Conservation (phyloP, 129 eudicot genomes). For the Calendula officinalis region DNA sequence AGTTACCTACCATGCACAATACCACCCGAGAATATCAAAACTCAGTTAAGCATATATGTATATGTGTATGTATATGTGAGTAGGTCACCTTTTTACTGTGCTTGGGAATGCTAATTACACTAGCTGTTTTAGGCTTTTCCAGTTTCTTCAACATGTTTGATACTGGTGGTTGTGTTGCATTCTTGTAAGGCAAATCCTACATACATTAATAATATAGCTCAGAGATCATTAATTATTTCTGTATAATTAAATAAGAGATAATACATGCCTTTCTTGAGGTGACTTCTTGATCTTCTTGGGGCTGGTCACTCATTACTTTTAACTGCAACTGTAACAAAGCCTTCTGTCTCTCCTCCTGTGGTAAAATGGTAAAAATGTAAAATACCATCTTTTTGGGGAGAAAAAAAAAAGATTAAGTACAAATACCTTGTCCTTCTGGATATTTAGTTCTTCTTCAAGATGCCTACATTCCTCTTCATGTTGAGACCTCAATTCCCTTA, state of each 20-base stretch:
- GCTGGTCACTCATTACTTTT: slow-evolving; percentile 86
- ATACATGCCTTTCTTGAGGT: slow-evolving; percentile 67
- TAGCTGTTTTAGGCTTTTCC: slow-evolving; percentile 57
- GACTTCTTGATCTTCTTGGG: slow-evolving; percentile 85
- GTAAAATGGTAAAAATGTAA: slow-evolving; percentile 18
- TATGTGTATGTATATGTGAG: slow-evolving; percentile 11
- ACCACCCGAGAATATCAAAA: slow-evolving; percentile 1
- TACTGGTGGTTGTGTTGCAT: slow-evolving; percentile 57
- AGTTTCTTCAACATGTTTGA: slow-evolving; percentile 57
- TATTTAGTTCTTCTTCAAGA: slow-evolving; percentile 83
- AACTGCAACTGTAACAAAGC: slow-evolving; percentile 81
- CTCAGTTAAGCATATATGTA: slow-evolving; percentile 5
- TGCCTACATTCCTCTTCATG: slow-evolving; percentile 84
- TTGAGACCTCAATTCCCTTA: slow-evolving; percentile 72
- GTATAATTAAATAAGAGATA: neutral
- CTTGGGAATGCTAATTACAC: slow-evolving; percentile 58
- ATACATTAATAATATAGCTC: neutral
- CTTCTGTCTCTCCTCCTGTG: slow-evolving; percentile 93
- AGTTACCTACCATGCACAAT: slow-evolving; percentile 54
- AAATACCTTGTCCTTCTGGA: slow-evolving; percentile 75
- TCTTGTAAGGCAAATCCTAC: slow-evolving; percentile 23
- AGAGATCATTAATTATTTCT: neutral
- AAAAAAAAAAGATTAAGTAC: neutral
- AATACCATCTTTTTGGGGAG: neutral
- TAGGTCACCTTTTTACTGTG: slow-evolving; percentile 77